A percentile compares a stretch with the other conserved stretches of the same genome.
Evolutionary conservation across 148 eudicot genomes (phyloP).

Genomic region (Limonium bicolor): DNA sequence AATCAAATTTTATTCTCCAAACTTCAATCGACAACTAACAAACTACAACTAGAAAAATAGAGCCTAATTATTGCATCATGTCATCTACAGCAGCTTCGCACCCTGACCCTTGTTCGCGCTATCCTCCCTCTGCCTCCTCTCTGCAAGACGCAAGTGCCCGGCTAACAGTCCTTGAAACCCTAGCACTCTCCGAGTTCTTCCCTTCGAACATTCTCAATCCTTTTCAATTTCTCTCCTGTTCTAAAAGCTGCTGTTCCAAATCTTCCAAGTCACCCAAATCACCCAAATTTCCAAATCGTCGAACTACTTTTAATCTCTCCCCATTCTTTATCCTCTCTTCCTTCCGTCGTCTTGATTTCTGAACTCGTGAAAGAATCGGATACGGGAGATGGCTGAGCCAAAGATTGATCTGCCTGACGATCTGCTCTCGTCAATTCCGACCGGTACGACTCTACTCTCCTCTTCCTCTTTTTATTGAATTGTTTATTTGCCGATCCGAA

Average conservation of each 20-base stretch:
- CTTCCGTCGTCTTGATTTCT: constrained; percentile 7
- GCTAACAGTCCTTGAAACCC: constrained; percentile 26
- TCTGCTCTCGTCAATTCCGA: constrained; percentile 43
- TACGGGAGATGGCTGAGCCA: constrained; percentile 30
- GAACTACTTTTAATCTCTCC: no score
- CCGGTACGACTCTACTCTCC: constrained; percentile 9
- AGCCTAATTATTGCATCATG: no score
- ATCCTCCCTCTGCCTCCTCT: constrained; percentile 8
- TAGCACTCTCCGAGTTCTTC: constrained; percentile 10
- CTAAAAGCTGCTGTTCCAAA: constrained; percentile 4
- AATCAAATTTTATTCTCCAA: no score
- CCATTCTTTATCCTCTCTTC: not conserved
- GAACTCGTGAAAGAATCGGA: constrained; percentile 3
- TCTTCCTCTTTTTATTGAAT: not conserved
- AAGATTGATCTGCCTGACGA: constrained; percentile 59
- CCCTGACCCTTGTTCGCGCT: no score
- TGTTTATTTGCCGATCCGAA: not conserved
- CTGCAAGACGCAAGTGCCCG: constrained; percentile 16
- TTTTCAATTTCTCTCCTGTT: constrained; percentile 1
- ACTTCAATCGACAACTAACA: no score
- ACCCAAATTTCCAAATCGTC: not conserved
- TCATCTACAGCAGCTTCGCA: no score
- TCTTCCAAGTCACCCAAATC: not conserved
- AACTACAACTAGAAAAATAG: no score
- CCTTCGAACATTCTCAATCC: no score